Evolutionary conservation across 2,329 filamentous ascomycete species (phyloP), one percentile per base, ranked within the genome.

Genomic region (Cercospora zeae-maydis): DNA sequence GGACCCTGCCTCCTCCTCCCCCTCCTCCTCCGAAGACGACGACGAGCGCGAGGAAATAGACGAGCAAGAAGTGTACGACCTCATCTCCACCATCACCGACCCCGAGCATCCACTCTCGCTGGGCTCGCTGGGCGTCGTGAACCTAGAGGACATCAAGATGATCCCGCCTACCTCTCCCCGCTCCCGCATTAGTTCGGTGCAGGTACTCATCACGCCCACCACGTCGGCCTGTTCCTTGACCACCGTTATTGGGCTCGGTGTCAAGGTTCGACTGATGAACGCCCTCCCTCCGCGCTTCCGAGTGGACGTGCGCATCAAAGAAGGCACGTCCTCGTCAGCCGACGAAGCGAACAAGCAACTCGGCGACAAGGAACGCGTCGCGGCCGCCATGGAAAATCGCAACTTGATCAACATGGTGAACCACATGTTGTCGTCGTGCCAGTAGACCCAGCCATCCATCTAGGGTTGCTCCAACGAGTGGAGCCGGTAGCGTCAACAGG

Each of bases 271-370:
- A 24, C 83, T 99, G 24, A 93, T 98, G 79, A 90, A 96, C 76
- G 89, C 91, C 10, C 82, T 99, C 62, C 95, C 95, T 2, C 91
- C 95, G 34, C 90, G 93, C 72, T 99, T 95, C 76, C 86, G 95
- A 37, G 85, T 98, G 56, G 93, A 98, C 76, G 92, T 98, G 51
- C 86, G 88, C 71, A 96, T 97, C 77, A 97, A 98, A 77, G 90
- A 96, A 78, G 93, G 93, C 66, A 95, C 92, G n/a, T 95, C 98
- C 76, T 91, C 87, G 68, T 96, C 96, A 65, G 93, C 92, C 51
- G 92, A 96, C 66, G 92, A 96, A 75, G 92, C 97, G 58, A 97
- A 96, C 79, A 97, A 97, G 82, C 95, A 99, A 78, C 81, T 99
- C 47, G 91, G 88, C 34, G 95, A 99, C 79, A 99, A 98, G 81